Base-by-base conservation (phyloP, 257 asterid genomes). In the Ligustrum vulgare region DNA sequence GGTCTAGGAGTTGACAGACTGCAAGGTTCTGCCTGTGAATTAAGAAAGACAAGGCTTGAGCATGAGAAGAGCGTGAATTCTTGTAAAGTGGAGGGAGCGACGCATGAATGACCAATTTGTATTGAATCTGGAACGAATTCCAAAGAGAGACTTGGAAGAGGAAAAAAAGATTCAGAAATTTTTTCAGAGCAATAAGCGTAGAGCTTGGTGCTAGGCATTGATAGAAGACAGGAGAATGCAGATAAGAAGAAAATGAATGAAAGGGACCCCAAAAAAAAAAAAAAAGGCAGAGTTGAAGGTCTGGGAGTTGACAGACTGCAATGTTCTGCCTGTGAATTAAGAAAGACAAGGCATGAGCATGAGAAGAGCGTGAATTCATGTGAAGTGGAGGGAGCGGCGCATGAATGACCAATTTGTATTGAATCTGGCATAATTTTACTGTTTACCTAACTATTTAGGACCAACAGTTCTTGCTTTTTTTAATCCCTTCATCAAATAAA, bases 311-410 rank as follows among this genome's bases (percentile, higher is more conserved):
- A 43, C 16, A 43, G 51, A 43, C 51, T 43, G 51, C 51, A 43
- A 43, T 5, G 51, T 43, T 11, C 18, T 22, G 15, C 23, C 13
- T 23, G 23, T 41, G 62, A 69, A 43, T 43, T 23, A 25, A 10
- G 73, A 23, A 69, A 69, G 35, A 22, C 11, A 9, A 22, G 60
- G 39, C 25, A 16, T 7, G 15, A 22, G 12, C 22, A 37, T 16
- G 73, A 22, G 25, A 41, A 69, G 60, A 69, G 41, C 15, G 7
- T 22, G 35, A 23, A 22, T 43, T 12, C 49, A 41, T 23, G 58
- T 34, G 13, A 41, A 43, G 16, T 37, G 18, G 35, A 75, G 32
- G 71, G 80, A 76, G 22, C 12, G 51, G 71, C 47, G 32, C 51
- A 51, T 72, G 69, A 56, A 54, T 67, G 35, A n/a, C 41, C 65